Percentiles rank a stretch among this genome's conserved stretches.
These are phyloP conservation scores for Leucoagaricus sp. DNA, from an alignment of 1,284 basidiomycete genomes.

Conservation along the genomic window DNA sequence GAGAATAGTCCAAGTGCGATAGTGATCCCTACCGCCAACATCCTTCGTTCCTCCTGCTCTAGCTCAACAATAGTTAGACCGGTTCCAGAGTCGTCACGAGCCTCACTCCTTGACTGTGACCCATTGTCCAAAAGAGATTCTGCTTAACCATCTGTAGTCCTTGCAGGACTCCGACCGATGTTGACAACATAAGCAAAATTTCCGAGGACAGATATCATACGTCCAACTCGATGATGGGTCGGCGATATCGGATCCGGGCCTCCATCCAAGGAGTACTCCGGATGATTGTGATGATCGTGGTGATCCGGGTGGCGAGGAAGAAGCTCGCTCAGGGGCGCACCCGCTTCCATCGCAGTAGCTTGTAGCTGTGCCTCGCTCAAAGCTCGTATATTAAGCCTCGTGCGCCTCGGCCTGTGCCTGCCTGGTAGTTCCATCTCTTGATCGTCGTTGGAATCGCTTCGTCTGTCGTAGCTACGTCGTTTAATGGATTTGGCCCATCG, in stretches of 20 bases:
- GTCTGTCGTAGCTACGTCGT: too few relatives aligned
- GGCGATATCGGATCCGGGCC: conserved; percentile 20
- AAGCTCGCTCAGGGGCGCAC: conserved; percentile 54
- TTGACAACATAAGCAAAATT: conserved; percentile 18
- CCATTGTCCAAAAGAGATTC: not conserved
- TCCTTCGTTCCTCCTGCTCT: conserved; percentile 36
- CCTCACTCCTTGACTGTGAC: not conserved
- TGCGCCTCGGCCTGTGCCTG: not conserved
- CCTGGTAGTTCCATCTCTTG: not conserved
- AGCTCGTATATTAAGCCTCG: conserved; percentile 59
- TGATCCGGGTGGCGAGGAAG: conserved; percentile 35
- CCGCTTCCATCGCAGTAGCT: conserved; percentile 62
- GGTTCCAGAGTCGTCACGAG: not conserved
- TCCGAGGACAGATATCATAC: conserved; percentile 54
- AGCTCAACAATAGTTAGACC: conserved; percentile 28
- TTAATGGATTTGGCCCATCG: not conserved
- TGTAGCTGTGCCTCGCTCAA: conserved; percentile 53
- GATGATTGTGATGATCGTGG: too few relatives aligned
- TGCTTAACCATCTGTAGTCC: not conserved
- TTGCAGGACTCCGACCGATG: not conserved
- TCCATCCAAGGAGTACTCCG: not conserved
- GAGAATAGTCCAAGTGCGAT: conserved; percentile 41
- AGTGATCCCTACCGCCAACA: conserved; percentile 37
- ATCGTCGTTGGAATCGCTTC: not conserved
- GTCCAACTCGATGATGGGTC: conserved; percentile 46